Conservation (phyloP, 2,329 filamentous ascomycete genomes). For the Trichophyton schoenleinii region DNA sequence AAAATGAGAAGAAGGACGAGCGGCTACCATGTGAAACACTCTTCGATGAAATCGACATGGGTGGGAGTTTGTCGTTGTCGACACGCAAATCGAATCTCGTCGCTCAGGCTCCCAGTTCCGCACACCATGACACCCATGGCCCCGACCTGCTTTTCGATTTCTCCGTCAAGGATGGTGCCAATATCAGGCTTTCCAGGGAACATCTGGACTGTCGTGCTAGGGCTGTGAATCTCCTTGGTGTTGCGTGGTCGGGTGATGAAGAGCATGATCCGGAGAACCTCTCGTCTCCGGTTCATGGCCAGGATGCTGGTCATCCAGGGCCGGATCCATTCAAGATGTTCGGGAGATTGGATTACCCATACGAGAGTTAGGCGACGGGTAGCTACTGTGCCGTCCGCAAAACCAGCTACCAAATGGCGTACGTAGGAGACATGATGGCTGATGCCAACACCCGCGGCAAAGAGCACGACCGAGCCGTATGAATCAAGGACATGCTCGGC, state of each 20-base stretch:
- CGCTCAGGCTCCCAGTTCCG: slow-evolving; percentile 60
- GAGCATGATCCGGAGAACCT: slow-evolving; percentile 72
- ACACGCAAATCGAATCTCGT: slow-evolving; percentile 61
- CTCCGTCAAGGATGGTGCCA: slow-evolving; percentile 62
- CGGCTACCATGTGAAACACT: slow-evolving; percentile 49
- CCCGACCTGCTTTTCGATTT: slow-evolving; percentile 69
- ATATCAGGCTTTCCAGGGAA: slow-evolving; percentile 81
- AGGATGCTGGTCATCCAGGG: slow-evolving; percentile 73
- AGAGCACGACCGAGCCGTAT: slow-evolving; percentile 81
- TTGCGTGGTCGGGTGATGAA: slow-evolving; percentile 83
- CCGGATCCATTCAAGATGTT: slow-evolving; percentile 85
- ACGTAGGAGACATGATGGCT: slow-evolving; percentile 89
- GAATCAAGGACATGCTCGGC: slow-evolving; percentile 76
- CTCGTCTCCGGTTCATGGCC: slow-evolving; percentile 63
- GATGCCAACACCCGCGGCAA: slow-evolving; percentile 87
- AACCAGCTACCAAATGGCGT: slow-evolving; percentile 59
- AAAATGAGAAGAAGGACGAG: neutral
- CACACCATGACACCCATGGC: slow-evolving; percentile 81
- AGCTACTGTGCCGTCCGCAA: slow-evolving; percentile 58
- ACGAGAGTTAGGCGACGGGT: slow-evolving; percentile 71
- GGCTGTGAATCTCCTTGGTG: slow-evolving; percentile 65
- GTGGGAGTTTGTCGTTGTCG: slow-evolving; percentile 48
- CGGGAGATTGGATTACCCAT: slow-evolving; percentile 83
- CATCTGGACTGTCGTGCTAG: slow-evolving; percentile 75
- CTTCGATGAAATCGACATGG: slow-evolving; percentile 63